Evolutionary conservation across 176 grass and related monocot genomes (phyloP).

Genomic region (Oryza meyeriana): DNA sequence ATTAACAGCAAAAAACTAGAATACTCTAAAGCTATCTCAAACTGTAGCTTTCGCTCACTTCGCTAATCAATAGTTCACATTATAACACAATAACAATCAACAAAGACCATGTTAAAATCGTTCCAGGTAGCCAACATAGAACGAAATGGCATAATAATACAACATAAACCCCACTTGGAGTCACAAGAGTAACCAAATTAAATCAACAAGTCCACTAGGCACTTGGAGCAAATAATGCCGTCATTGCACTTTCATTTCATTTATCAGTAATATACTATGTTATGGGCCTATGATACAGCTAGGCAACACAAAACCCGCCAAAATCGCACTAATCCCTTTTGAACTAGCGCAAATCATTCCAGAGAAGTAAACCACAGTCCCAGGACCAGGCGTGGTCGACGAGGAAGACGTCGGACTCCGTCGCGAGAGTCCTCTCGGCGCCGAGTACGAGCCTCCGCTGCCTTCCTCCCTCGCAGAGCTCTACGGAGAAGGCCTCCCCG

Average conservation of each 20-base stretch:
- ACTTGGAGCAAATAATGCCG: background rate
- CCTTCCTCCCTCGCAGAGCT: conserved; percentile 57
- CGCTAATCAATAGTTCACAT: background rate
- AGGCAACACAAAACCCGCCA: background rate
- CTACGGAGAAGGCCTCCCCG: conserved; percentile 67
- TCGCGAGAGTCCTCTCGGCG: conserved; percentile 19
- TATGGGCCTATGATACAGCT: background rate
- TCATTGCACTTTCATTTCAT: too few relatives aligned
- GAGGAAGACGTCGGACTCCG: conserved; percentile 76
- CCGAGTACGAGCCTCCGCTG: conserved; percentile 61
- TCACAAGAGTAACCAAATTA: background rate
- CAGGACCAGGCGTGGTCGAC: conserved; percentile 95
- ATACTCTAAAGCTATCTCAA: background rate
- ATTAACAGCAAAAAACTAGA: background rate
- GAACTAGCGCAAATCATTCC: background rate
- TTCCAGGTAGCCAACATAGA: background rate
- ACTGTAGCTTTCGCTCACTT: background rate
- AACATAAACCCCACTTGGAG: background rate
- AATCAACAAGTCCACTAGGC: background rate
- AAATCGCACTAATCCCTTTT: background rate
- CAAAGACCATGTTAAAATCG: background rate
- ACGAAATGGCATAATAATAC: background rate
- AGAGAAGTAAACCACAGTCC: background rate
- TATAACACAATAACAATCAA: background rate
- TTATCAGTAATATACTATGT: background rate